Evolutionary conservation across 1,284 basidiomycete genomes (phyloP).

Genomic region (Microbotryomycetes sp.): DNA sequence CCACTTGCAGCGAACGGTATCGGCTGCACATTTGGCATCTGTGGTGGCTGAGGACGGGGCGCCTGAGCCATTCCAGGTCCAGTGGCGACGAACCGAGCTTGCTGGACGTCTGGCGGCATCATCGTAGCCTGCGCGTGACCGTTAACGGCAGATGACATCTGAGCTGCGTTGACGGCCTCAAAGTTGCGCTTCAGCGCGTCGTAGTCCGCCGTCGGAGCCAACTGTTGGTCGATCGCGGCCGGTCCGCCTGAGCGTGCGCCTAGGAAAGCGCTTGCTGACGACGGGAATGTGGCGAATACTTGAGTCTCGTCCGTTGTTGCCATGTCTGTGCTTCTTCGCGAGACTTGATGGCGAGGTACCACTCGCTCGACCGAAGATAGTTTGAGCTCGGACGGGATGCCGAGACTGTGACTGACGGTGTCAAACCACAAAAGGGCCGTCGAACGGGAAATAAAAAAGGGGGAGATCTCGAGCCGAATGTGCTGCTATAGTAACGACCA

Average conservation of each 20-base stretch:
- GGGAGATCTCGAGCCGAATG: no score
- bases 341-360: no score
- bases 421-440: no score
- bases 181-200: slow-evolving; percentile 29
- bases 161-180: slow-evolving; percentile 3
- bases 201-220: slow-evolving; percentile 13
- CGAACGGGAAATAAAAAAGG: no score
- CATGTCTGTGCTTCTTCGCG: no score
- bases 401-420: no score
- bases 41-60: background rate
- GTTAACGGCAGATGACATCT: background rate
- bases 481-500: no score
- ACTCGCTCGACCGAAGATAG: no score
- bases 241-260: background rate
- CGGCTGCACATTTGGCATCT: background rate
- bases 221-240: background rate
- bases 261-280: slow-evolving; percentile 5
- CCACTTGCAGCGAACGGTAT: background rate
- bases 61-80: background rate
- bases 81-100: background rate
- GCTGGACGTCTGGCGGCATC: background rate
- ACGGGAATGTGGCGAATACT: background rate
- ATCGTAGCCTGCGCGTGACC: background rate
- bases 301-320: no score
- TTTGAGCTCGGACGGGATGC: no score